Evolutionary conservation across 495 filamentous ascomycete genomes (phyloP).

Genomic region (Penicillium mononematosum): DNA sequence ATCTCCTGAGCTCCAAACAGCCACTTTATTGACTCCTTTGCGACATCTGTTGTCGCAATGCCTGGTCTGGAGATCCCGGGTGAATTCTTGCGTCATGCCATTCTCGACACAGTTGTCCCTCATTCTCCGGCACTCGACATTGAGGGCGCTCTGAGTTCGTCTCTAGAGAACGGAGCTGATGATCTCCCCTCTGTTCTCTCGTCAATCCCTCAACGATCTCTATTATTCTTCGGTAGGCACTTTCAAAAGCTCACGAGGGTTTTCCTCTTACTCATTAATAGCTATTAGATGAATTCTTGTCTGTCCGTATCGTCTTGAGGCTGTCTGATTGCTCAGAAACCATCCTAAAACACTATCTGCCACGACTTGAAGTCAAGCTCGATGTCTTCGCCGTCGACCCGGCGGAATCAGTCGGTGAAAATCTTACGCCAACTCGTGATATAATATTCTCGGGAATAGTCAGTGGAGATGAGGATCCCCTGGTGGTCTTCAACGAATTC

Average conservation of each 20-base stretch:
- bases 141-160: constrained; percentile 54
- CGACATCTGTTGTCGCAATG: constrained; percentile 37
- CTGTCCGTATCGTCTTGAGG: constrained; percentile 69
- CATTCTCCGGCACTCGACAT: constrained; percentile 64
- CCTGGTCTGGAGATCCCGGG: constrained; percentile 41
- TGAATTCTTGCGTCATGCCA: constrained; percentile 68
- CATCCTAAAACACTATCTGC: constrained; percentile 58
- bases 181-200: constrained; percentile 47
- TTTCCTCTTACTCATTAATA: constrained; percentile 62
- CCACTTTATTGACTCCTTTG: constrained; percentile 26
- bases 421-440: constrained; percentile 57
- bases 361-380: constrained; percentile 62
- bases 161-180: constrained; percentile 47
- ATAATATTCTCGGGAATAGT: constrained; percentile 63
- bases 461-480: constrained; percentile 57
- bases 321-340: constrained; percentile 62
- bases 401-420: constrained; percentile 44
- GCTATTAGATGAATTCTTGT: constrained; percentile 72
- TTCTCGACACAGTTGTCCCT: constrained; percentile 77
- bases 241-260: constrained; percentile 10
- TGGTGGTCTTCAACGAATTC: constrained; percentile 56
- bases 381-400: constrained; percentile 71
- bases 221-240: constrained; percentile 72
- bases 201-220: constrained; percentile 49
- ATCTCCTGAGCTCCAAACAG: constrained; percentile 13